Conservation (phyloP, 1,284 basidiomycete species). For the Leucoagaricus sp. region DNA sequence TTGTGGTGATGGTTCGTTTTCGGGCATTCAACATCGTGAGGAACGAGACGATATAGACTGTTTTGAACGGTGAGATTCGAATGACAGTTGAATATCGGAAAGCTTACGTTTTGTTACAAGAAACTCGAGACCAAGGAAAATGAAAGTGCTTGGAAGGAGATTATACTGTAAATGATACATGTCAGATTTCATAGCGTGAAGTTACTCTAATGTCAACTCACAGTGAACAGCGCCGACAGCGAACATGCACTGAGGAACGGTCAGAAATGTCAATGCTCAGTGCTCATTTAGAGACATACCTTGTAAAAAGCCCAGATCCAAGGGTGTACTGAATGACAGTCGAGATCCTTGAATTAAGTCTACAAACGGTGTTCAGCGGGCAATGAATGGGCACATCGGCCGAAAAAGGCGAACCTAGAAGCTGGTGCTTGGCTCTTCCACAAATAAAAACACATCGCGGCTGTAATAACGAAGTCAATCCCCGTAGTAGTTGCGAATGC, state of each 20-base stretch:
- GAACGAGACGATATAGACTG: conserved; percentile 56
- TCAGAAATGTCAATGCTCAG: neutral
- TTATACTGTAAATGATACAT: conserved; percentile 35
- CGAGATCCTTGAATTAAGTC: conserved; percentile 42
- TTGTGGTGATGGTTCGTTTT: conserved; percentile 21
- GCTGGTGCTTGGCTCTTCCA: conserved; percentile 39
- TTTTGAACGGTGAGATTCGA: neutral
- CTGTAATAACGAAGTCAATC: conserved; percentile 48
- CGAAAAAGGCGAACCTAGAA: conserved; percentile 30
- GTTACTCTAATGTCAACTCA: conserved; percentile 11
- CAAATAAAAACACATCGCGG: conserved; percentile 50
- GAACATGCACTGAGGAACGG: conserved; percentile 23
- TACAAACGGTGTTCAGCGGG: conserved; percentile 6
- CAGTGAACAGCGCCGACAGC: conserved; percentile 31
- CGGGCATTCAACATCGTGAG: conserved; percentile 50
- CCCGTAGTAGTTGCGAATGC: conserved; percentile 41
- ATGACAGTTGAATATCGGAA: neutral
- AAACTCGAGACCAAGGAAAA: conserved; percentile 50
- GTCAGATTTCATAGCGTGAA: neutral
- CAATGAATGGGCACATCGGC: neutral
- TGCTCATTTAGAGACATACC: conserved; percentile 24
- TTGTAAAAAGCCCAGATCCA: conserved; percentile 44
- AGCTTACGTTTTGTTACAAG: conserved; percentile 50
- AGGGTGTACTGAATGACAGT: conserved; percentile 42
- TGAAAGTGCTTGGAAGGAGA: conserved; percentile 45